phyloP scores from a whole-genome alignment of 129 eudicot genomes.

The Dittrichia graveolens region DNA sequence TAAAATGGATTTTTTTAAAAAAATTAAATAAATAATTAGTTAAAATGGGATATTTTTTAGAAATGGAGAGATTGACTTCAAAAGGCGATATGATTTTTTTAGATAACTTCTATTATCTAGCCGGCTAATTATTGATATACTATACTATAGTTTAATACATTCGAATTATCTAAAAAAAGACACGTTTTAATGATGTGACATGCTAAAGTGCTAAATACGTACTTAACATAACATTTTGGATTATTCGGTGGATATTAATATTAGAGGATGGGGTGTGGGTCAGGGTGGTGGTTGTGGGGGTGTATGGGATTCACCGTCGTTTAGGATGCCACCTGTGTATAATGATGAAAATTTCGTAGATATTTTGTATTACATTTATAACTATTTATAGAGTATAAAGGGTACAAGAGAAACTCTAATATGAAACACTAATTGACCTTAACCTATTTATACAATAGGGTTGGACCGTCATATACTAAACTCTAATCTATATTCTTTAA shows the following conservation, averaged over 20 bases:
- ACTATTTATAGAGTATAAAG: no score
- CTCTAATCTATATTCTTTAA: no score
- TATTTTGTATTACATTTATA: no score
- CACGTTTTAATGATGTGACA: conserved; percentile 16
- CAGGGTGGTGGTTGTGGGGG: not conserved
- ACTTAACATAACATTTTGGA: not conserved
- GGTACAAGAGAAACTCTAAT: no score
- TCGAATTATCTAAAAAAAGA: not conserved
- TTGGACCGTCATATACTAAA: no score
- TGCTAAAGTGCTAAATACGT: not conserved
- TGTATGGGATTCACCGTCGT: no score
- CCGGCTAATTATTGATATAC: conserved; percentile 7
- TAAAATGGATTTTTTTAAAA: not conserved
- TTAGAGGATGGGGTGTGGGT: not conserved
- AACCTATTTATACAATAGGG: no score
- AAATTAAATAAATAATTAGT: not conserved
- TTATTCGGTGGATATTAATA: not conserved
- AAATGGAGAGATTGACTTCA: not conserved
- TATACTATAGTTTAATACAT: not conserved
- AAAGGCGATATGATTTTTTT: not conserved
- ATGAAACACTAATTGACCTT: no score
- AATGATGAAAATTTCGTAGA: no score
- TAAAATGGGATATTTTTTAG: not conserved
- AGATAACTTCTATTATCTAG: not conserved
- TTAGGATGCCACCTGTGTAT: no score